Evolutionary conservation across 371 early-diverging fungal species (phyloP), one percentile per base, ranked within the genome.

Genomic region (Nematocida major): DNA sequence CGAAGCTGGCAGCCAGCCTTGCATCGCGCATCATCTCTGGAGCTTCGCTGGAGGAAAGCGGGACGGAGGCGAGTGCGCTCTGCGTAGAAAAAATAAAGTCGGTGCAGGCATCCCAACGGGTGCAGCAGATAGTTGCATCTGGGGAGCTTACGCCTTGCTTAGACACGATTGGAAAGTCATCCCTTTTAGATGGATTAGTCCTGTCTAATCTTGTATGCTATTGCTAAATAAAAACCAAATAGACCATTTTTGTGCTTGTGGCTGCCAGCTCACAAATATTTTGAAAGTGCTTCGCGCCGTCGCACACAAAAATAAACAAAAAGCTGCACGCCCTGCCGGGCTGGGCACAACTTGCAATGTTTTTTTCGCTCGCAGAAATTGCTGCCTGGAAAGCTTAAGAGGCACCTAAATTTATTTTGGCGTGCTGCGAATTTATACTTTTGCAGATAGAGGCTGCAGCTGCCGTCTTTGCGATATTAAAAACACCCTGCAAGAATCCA

Each of bases 181-280:
- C 18, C 38, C 3, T 7, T 13, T 13, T 61, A 3, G 15, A 13
- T 40, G 0, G 18, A n/a, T 22, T 61, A 30, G 11, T 39, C 18
- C 5, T 34, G 2, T 5, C 42, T 28, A 42, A 22, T 18, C 42
- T 40, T 20, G n/a, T 69, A 15, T 69, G 69, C 36, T 59, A 59
- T 32, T 69, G 69, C 32, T 69, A 69, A 57, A 57, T 57, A 69
- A 69, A 47, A 3, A 48, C 20, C 20, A 48, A 20, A 42, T 61
- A 61, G 42, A 40, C 3, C 43, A 38, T 61, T 61, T 24, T 61
- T 18, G 9, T 4, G 18, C 43, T 43, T n/a, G 24, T 43, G 13
- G 7, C 7, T n/a, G 36, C 32, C 18, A 4, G 57, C 26, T 26
- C 18, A 22, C 22, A n/a, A 11, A 43, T 43, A 9, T 43, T 43